phyloP scores from a whole-genome alignment of 2,329 filamentous ascomycete species.

The Daldinia sp. region DNA sequence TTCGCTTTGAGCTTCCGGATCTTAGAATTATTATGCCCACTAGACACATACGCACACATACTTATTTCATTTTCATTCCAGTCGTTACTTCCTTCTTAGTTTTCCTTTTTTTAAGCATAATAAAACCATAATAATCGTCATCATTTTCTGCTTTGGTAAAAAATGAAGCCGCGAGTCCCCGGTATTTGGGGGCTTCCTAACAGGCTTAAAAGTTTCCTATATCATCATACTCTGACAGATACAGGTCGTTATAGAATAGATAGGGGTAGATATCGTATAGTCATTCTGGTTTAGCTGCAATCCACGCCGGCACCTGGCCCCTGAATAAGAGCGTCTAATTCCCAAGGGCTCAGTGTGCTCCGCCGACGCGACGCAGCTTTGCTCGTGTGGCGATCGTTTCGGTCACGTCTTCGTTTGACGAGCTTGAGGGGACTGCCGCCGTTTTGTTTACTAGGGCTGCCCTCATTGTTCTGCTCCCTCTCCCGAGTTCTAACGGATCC shows the following conservation, averaged over 20 bases:
- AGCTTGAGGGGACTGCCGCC: conserved; percentile 43
- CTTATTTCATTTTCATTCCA: conserved; percentile 9
- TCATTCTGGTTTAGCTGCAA: conserved; percentile 28
- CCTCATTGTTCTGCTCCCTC: conserved; percentile 5
- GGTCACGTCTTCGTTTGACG: conserved; percentile 64
- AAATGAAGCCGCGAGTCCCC: background rate
- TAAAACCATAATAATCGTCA: conserved; percentile 7
- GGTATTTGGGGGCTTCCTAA: background rate
- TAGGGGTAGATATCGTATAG: conserved; percentile 1
- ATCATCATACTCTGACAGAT: background rate
- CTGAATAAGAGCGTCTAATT: conserved; percentile 75
- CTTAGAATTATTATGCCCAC: conserved; percentile 10
- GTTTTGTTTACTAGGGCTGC: background rate
- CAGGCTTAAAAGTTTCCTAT: background rate
- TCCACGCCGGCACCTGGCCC: conserved; percentile 53
- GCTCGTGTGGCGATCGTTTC: conserved; percentile 63
- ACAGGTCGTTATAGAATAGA: background rate
- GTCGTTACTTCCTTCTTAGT: conserved; percentile 9
- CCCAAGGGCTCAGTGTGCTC: conserved; percentile 81
- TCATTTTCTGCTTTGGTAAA: conserved; percentile 10
- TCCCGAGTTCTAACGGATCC: conserved; percentile 2
- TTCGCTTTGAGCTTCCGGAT: conserved; percentile 20
- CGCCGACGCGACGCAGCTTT: conserved; percentile 72
- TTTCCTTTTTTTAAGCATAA: background rate
- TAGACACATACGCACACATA: background rate